Evolutionary conservation across 495 filamentous ascomycete genomes (phyloP).

Genomic region (Aspergillus bridgeri): DNA sequence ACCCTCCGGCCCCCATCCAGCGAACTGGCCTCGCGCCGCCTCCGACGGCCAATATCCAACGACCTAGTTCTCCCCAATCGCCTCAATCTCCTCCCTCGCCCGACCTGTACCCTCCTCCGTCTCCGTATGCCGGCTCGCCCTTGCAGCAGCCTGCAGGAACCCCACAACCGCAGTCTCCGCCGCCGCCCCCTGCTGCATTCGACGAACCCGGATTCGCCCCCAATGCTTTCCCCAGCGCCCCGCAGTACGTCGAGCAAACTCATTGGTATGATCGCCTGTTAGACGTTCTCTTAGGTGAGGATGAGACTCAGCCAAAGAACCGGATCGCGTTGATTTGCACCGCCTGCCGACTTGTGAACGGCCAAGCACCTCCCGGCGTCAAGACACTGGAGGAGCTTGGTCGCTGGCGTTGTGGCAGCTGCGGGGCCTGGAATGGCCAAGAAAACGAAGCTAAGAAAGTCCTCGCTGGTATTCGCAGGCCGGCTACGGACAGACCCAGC

Average conservation of each 20-base stretch:
- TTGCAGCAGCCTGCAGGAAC: slow-evolving; percentile 7
- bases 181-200: slow-evolving; percentile 12
- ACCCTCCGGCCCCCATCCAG: slow-evolving; percentile 19
- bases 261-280: slow-evolving; percentile 94
- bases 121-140: slow-evolving; percentile 10
- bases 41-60: slow-evolving; percentile 80
- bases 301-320: slow-evolving; percentile 90
- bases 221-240: slow-evolving; percentile 52
- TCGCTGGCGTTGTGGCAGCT: slow-evolving; percentile 83
- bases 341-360: slow-evolving; percentile 85
- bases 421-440: slow-evolving; percentile 79
- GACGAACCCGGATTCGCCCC: slow-evolving; percentile 56
- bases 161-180: background rate
- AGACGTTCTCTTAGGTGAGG: slow-evolving; percentile 89
- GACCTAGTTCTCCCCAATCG: slow-evolving; percentile 19
- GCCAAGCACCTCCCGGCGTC: slow-evolving; percentile 87
- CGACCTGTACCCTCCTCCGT: slow-evolving; percentile 19
- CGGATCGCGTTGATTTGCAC: slow-evolving; percentile 83
- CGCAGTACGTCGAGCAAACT: slow-evolving; percentile 46
- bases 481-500: slow-evolving; percentile 16
- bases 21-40: slow-evolving; percentile 68
- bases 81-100: slow-evolving; percentile 14
- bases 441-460: slow-evolving; percentile 69
- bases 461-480: slow-evolving; percentile 34
- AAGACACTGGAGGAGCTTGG: slow-evolving; percentile 76